Evolutionary conservation across 2,329 filamentous ascomycete species (phyloP).

Genomic region (Whalleya microplaca): DNA sequence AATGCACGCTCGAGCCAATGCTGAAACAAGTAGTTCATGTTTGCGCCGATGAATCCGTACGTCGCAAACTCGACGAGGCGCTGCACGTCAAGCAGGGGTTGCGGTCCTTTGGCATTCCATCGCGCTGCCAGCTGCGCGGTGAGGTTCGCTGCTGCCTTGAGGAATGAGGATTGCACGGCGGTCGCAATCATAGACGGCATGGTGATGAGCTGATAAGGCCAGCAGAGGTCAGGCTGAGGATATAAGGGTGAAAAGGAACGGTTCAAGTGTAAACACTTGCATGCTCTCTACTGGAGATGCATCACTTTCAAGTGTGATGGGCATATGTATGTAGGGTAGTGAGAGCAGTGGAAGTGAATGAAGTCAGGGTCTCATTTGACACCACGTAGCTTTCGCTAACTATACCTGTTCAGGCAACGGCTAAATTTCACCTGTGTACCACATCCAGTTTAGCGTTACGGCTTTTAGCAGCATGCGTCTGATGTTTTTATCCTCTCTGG

Average conservation of each 20-base stretch:
- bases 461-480: neutral
- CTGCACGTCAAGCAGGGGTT: conserved; percentile 34
- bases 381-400: neutral
- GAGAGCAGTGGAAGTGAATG: neutral
- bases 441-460: neutral
- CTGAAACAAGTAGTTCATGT: conserved; percentile 42
- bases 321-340: neutral
- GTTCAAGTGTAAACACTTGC: neutral
- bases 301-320: neutral
- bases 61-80: conserved; percentile 42
- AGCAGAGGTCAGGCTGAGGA: neutral
- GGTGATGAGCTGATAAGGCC: neutral
- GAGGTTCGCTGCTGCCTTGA: conserved; percentile 18
- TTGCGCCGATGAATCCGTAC: conserved; percentile 41
- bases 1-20: conserved; percentile 42
- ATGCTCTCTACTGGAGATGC: neutral
- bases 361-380: neutral
- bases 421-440: neutral
- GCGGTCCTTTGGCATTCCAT: conserved; percentile 8
- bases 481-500: neutral
- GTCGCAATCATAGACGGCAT: conserved; percentile 18
- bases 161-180: conserved; percentile 15
- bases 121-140: conserved; percentile 15
- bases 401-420: neutral
- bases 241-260: neutral